Evolutionary conservation across 2,329 filamentous ascomycete species (phyloP).

Genomic region (Ophiocordyceps unilateralis): DNA sequence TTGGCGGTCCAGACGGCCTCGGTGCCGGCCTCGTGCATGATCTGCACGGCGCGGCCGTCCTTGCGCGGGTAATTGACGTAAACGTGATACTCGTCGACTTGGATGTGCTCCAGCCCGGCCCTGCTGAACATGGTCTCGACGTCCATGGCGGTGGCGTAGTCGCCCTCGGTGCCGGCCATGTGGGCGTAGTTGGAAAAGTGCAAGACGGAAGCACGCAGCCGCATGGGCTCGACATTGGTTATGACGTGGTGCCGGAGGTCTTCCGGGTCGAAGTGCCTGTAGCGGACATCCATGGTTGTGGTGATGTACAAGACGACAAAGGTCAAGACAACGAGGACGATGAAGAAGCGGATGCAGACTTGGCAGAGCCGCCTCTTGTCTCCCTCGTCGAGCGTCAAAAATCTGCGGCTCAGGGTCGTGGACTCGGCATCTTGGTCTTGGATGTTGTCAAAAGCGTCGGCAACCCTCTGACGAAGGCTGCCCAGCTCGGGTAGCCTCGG

Average conservation of each 20-base stretch:
- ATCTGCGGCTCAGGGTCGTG: slow-evolving; percentile 45
- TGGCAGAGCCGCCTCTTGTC: background rate
- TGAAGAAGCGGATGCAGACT: slow-evolving; percentile 40
- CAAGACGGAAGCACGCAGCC: slow-evolving; percentile 54
- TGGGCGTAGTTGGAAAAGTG: slow-evolving; percentile 77
- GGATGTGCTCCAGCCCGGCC: slow-evolving; percentile 58
- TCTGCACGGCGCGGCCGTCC: slow-evolving; percentile 63
- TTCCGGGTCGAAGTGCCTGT: slow-evolving; percentile 65
- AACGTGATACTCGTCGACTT: slow-evolving; percentile 64
- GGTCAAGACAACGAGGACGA: slow-evolving; percentile 55
- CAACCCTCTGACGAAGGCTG: slow-evolving; percentile 12
- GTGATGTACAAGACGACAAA: slow-evolving; percentile 76
- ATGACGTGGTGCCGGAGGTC: slow-evolving; percentile 62
- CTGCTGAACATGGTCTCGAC: slow-evolving; percentile 60
- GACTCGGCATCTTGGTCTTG: slow-evolving; percentile 20
- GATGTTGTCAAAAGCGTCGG: slow-evolving; percentile 9
- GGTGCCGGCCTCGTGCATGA: slow-evolving; percentile 49
- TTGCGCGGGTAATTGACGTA: slow-evolving; percentile 82
- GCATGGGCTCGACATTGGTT: slow-evolving; percentile 48
- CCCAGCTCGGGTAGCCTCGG: background rate
- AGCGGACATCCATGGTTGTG: slow-evolving; percentile 61
- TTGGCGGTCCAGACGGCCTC: slow-evolving; percentile 58
- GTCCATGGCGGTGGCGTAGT: slow-evolving; percentile 72
- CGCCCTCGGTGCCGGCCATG: slow-evolving; percentile 85
- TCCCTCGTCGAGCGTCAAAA: background rate